Evolutionary conservation across 176 grass and related monocot genomes (phyloP).

Genomic region (Ensete ventricosum): DNA sequence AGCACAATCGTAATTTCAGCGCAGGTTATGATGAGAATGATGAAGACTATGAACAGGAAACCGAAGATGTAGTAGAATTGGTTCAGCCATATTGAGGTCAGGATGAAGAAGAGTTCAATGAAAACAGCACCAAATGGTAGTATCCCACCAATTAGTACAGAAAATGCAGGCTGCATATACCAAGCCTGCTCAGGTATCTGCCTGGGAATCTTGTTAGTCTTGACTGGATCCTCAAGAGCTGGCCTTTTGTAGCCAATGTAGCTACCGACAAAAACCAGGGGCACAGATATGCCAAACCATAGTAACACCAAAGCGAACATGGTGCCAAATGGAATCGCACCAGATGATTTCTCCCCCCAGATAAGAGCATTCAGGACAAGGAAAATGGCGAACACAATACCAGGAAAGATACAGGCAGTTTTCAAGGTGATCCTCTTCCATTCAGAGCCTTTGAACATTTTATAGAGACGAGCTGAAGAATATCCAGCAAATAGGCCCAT

Average conservation of each 20-base stretch:
- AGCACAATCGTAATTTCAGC: slow-evolving; percentile 68
- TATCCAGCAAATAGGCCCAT: slow-evolving; percentile 71
- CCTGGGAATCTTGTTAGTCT: slow-evolving; percentile 69
- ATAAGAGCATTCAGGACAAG: slow-evolving; percentile 73
- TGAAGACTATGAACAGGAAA: slow-evolving; percentile 64
- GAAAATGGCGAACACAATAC: slow-evolving; percentile 54
- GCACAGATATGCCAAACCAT: slow-evolving; percentile 77
- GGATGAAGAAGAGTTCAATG: slow-evolving; percentile 79
- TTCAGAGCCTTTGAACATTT: slow-evolving; percentile 77
- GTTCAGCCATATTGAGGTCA: slow-evolving; percentile 72
- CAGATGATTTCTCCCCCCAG: slow-evolving; percentile 76
- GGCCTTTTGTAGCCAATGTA: slow-evolving; percentile 67
- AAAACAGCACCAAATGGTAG: slow-evolving; percentile 70
- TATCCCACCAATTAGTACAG: slow-evolving; percentile 55
- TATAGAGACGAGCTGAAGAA: slow-evolving; percentile 67
- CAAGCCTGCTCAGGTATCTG: slow-evolving; percentile 74
- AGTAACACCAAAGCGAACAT: slow-evolving; percentile 65
- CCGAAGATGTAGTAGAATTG: slow-evolving; percentile 84
- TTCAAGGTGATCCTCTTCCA: slow-evolving; percentile 81
- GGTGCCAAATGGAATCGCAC: slow-evolving; percentile 74
- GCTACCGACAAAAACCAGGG: slow-evolving; percentile 71
- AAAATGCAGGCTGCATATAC: slow-evolving; percentile 65
- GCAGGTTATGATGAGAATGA: slow-evolving; percentile 62
- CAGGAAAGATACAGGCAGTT: slow-evolving; percentile 77
- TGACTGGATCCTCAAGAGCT: slow-evolving; percentile 61